Evolutionary conservation across 164 flowering plant species (phyloP), one percentile per base, ranked within the genome.

Genomic region (Magnolia officinalis): DNA sequence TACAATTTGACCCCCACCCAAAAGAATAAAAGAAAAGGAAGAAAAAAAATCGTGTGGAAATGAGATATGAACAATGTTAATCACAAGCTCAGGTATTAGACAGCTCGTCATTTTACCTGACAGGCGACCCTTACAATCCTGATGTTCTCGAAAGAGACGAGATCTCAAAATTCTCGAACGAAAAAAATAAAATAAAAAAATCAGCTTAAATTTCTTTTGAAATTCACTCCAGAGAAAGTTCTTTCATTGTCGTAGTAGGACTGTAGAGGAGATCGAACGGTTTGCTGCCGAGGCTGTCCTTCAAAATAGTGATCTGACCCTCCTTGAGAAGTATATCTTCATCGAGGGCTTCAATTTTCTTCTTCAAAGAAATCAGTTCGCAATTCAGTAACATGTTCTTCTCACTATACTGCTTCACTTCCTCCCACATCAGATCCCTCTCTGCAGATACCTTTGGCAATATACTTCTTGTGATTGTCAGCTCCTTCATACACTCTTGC

Each of bases 271-370:
- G 88, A 78, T 90, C 92, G 37, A 85, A 88, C 4, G 87, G 84
- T 78, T 80, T 88, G 68, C 75, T 85, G 2, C 82, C 84, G 4
- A 90, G 24, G 59, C 83, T 78, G 80, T 96, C 99, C 78, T 85
- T 90, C 10, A 96, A 79, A 24, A 96, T 94, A 59, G 94, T 85
- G 45, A 96, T 92, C 79, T 96, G 93, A 64, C 99, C 99, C 83
- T 96, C 99, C 84, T 91, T 94, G 19, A 91, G 14, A 68, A 91
- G 92, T 70, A 94, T 68, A n/a, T 94, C 97, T 83, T 96, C 98
- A 29, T 96, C 97, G 0, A 92, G 92, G 16, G 81, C 80, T 70
- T 96, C 98, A 13, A 94, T 79, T 78, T 89, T 91, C 86, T 89
- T 92, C 79, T 81, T 94, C 89, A 91, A 52, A 45, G 77, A 19